These are phyloP conservation scores for Closterium sp. DNA, from an alignment of 139 green algal genomes.

Conservation along the genomic window DNA sequence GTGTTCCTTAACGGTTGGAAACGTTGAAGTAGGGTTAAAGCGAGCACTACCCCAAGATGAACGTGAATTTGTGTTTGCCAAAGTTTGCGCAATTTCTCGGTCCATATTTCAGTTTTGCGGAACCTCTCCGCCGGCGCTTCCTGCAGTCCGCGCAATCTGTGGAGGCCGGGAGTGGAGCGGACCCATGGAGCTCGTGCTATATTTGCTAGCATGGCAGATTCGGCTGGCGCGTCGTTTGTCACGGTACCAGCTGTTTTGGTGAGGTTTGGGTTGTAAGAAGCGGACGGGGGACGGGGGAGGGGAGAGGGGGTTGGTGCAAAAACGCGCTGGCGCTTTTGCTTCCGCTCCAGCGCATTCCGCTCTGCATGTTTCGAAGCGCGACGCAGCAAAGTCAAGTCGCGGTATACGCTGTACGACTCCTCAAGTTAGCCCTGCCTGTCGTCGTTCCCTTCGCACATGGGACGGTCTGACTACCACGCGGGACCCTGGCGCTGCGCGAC, in stretches of 20 bases:
- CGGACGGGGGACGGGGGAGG: not conserved
- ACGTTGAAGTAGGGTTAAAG: too few species aligned
- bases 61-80: too few species aligned
- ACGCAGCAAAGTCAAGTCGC: not conserved
- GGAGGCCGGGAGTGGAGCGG: too few species aligned
- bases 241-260: not conserved
- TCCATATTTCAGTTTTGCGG: too few species aligned
- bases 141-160: not conserved
- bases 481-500: not conserved
- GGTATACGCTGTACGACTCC: not conserved
- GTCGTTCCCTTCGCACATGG: not conserved
- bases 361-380: not conserved
- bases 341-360: not conserved
- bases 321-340: not conserved
- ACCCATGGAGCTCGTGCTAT: too few species aligned
- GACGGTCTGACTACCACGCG: not conserved
- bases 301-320: not conserved
- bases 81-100: not conserved
- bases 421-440: not conserved
- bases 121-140: too few species aligned
- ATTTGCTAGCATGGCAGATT: too few species aligned
- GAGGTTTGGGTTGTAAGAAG: not conserved
- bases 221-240: not conserved
- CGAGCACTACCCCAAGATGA: too few species aligned
- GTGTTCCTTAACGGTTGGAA: too few species aligned